Conservation (phyloP, 306 rosid species). For the Parietaria judaica region DNA sequence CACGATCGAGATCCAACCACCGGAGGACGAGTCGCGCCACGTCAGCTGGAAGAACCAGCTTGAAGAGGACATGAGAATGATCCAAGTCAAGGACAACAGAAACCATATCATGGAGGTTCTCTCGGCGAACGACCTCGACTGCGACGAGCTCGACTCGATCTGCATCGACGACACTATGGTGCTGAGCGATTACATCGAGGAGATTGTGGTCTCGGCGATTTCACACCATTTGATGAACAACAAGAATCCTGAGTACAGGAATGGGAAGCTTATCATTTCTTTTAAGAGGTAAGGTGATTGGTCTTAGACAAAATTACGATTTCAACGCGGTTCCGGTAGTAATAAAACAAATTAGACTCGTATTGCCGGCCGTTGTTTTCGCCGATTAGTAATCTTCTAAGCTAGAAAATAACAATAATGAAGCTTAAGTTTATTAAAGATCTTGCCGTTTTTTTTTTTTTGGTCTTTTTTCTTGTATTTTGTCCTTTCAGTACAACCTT, state of each 20-base stretch:
- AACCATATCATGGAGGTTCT: slow-evolving; percentile 91
- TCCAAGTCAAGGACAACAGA: slow-evolving; percentile 82
- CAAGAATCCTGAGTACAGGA: slow-evolving; percentile 84
- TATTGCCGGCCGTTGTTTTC: too few relatives aligned
- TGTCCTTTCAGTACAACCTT: too few relatives aligned
- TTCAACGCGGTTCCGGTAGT: background rate
- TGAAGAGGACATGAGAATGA: slow-evolving; percentile 87
- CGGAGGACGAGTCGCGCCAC: slow-evolving; percentile 70
- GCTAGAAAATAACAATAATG: too few relatives aligned
- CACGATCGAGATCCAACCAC: slow-evolving; percentile 71
- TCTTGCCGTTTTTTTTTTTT: too few relatives aligned
- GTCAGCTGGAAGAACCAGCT: slow-evolving; percentile 88
- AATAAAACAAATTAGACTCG: too few relatives aligned
- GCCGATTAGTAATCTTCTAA: too few relatives aligned
- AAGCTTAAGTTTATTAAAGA: too few relatives aligned
- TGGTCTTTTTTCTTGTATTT: too few relatives aligned
- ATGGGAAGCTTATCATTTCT: slow-evolving; percentile 76
- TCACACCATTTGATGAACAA: slow-evolving; percentile 84
- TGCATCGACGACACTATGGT: slow-evolving; percentile 74
- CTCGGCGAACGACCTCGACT: slow-evolving; percentile 82
- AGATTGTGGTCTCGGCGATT: slow-evolving; percentile 89
- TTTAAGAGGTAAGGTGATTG: slow-evolving; percentile 47
- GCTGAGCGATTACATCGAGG: slow-evolving; percentile 78
- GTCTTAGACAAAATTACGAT: slow-evolving; percentile 4
- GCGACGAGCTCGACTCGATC: slow-evolving; percentile 74